Base-by-base conservation (phyloP, 2,329 filamentous ascomycete species). In the Shiraia bambusicola region DNA sequence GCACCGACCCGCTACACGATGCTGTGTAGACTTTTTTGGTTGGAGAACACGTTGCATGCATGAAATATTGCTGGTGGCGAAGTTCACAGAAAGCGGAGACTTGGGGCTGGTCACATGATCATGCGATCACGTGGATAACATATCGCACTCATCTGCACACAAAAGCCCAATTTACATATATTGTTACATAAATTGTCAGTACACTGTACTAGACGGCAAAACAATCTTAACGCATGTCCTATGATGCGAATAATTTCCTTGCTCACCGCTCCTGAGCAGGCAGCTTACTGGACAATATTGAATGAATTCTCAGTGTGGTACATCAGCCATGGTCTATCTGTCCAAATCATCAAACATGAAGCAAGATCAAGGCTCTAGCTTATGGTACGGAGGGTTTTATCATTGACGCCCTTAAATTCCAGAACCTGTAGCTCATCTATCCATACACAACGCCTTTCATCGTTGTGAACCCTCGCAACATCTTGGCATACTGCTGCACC, bases 1-100 rank as follows among this genome's bases (percentile, higher is more conserved):
- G 12, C 42, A 62, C 50, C 62, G 13, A 77, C 76, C 75, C 63
- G 78, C 77, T 65, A 74, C 63, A 46, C 77, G 72, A 66, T 81
- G 78, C 44, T 69, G 67, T 53, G 71, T 69, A 42, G 72, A 75
- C 52, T 68, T 66, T 50, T 69, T 72, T 47, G 76, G 75, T 42
- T 71, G 51, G 37, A 69, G 56, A 54, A 72, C 71, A 49, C 58
- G 58, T 61, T 70, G 72, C 73, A 76, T 76, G 69, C 72, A 70
- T 63, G 50, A 45, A 47, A 46, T 42, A 16, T 9, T 19, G n/a
- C n/a, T 16, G 31, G 24, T 17, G 14, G 27, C 27, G 28, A 14
- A 19, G n/a, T 12, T 8, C 6, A 15, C 6, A n/a, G 10, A 22
- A 45, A 42, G 45, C 50, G 47, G 44, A 36, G 38, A 45, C 39